Evolutionary conservation across 257 asterid genomes (phyloP), one percentile per base, ranked within the genome.

Genomic region (Rehmannia glutinosa): DNA sequence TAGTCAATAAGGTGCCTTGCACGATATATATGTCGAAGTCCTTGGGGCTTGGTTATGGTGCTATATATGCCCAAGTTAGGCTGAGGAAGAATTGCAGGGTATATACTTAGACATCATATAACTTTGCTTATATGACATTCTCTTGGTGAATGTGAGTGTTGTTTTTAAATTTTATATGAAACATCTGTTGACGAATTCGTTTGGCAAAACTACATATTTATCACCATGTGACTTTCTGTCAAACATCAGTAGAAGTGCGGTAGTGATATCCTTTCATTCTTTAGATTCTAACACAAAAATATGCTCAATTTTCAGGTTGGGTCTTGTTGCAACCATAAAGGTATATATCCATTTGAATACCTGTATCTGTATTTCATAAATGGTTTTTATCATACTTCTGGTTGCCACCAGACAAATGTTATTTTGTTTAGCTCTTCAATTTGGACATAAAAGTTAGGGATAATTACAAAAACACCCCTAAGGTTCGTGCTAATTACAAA

Each of bases 311-410:
- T 62, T 57, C 88, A 85, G 91, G 83, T 73, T 85, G 72, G 86
- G 88, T 35, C 88, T 85, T 51, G 88, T 85, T 49, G 83, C 88
- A 39, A 82, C 88, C 39, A 85, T 85, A 64, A 85, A 85, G 91
- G 91, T 85, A 70, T 85, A 64, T 64, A n/a, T 24, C 43, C n/a
- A 51, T 25, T 52, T 54, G 51, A 50, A 23, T 16, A 17, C 33
- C 21, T 24, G 1, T 32, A 0, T 39, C 15, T 46, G 47, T 17
- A 17, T 36, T 58, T 58, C 6, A 30, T 28, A 27, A 55, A 28
- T 55, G 39, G 41, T 13, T 27, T 16, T 10, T 38, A n/a, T n/a
- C n/a, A n/a, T n/a, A n/a, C n/a, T n/a, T n/a, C n/a, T n/a, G n/a
- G n/a, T 6, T 4, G 5, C 38, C 38, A 33, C 38, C 38, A 33